Percentiles rank a stretch among this genome's conserved stretches.
Evolutionary conservation across 2,329 filamentous ascomycete species (phyloP).

Genomic region (Leptosphaerulina australis): DNA sequence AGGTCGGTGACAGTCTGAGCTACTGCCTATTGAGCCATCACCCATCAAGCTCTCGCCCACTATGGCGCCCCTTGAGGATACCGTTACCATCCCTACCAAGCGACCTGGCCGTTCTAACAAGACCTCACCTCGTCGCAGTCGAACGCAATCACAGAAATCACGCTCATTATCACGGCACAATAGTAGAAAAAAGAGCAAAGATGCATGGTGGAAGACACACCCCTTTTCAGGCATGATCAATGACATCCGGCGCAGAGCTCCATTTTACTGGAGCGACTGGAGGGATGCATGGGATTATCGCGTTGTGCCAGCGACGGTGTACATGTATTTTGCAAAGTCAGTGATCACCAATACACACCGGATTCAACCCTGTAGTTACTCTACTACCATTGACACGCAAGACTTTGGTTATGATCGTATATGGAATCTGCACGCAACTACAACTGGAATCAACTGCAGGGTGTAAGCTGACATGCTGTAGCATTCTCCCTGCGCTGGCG

Average conservation of each 20-base stretch:
- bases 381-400: too few relatives aligned
- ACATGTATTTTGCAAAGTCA: conserved; percentile 96
- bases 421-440: too few relatives aligned
- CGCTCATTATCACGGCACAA: conserved; percentile 13
- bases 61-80: conserved; percentile 30
- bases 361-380: too few relatives aligned
- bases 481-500: conserved; percentile 83
- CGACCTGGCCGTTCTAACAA: conserved; percentile 25
- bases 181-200: conserved; percentile 26
- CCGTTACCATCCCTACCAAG: conserved; percentile 26
- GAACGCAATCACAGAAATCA: conserved; percentile 15
- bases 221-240: conserved; percentile 80
- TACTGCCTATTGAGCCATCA: neutral
- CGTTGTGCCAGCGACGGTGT: conserved; percentile 82
- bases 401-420: too few relatives aligned
- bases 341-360: too few relatives aligned
- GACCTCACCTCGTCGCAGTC: conserved; percentile 22
- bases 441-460: too few relatives aligned
- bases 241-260: conserved; percentile 74
- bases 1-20: neutral
- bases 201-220: conserved; percentile 73
- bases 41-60: neutral
- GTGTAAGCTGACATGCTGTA: conserved; percentile 45
- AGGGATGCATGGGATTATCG: conserved; percentile 88
- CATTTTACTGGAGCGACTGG: conserved; percentile 85